phyloP scores from a whole-genome alignment of 805 yeast genomes.

The Lipomyces chichibuensis region DNA sequence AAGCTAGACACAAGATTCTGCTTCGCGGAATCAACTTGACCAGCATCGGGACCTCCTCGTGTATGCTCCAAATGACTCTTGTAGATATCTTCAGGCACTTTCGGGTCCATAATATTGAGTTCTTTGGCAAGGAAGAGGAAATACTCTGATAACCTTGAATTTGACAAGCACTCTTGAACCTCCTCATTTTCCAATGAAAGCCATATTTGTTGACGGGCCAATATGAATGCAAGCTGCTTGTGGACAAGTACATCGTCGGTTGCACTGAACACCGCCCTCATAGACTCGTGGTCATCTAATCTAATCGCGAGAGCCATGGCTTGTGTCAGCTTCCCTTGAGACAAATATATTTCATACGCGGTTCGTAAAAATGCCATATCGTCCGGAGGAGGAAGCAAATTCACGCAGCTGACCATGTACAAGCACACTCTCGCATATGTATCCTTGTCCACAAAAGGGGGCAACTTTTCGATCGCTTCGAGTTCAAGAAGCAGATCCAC shows the following conservation, averaged over 20 bases:
- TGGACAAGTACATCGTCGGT: conserved; percentile 70
- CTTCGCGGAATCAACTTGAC: conserved; percentile 78
- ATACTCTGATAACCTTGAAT: conserved; percentile 75
- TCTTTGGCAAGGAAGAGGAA: conserved; percentile 81
- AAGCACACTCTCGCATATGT: conserved; percentile 88
- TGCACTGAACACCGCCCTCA: conserved; percentile 78
- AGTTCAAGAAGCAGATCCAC: conserved; percentile 90
- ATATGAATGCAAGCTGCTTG: conserved; percentile 87
- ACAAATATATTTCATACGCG: conserved; percentile 81
- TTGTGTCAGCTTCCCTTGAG: conserved; percentile 79
- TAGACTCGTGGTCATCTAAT: conserved; percentile 77
- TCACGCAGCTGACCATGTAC: conserved; percentile 81
- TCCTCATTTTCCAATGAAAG: conserved; percentile 57
- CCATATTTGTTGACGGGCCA: conserved; percentile 84
- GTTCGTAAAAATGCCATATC: conserved; percentile 83
- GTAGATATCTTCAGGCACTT: conserved; percentile 92
- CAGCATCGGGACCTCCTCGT: conserved; percentile 56
- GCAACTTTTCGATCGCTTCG: conserved; percentile 80
- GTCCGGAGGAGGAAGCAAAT: conserved; percentile 92
- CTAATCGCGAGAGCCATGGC: conserved; percentile 89
- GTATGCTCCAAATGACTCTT: conserved; percentile 84
- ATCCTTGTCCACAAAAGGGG: conserved; percentile 80
- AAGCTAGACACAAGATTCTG: conserved; percentile 94
- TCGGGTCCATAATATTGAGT: conserved; percentile 83
- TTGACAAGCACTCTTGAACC: conserved; percentile 86